Percentiles rank a stretch among this genome's conserved stretches.
phyloP scores from a whole-genome alignment of 2,329 filamentous ascomycete species.

The Ustilaginoidea virens region DNA sequence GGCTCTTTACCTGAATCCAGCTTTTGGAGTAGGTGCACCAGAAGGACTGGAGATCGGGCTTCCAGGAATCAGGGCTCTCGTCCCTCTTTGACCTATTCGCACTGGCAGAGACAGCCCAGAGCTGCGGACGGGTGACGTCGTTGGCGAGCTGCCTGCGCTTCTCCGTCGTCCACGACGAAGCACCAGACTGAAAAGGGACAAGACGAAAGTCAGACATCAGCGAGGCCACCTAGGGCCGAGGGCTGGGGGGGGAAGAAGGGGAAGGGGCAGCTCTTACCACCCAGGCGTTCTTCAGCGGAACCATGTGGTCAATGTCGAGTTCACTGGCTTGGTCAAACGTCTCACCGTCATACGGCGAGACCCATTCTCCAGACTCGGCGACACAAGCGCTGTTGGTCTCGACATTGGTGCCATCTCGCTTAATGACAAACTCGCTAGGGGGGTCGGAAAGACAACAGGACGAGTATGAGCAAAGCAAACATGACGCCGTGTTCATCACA shows the following conservation, averaged over 20 bases:
- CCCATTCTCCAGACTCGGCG: constrained; percentile 52
- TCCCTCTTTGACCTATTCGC: constrained; percentile 66
- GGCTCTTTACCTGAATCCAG: constrained; percentile 66
- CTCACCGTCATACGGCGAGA: constrained; percentile 57
- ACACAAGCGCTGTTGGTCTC: constrained; percentile 42
- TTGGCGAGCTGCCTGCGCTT: constrained; percentile 59
- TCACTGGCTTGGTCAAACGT: constrained; percentile 54
- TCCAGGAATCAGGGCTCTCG: constrained; percentile 58
- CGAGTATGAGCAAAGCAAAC: neutral
- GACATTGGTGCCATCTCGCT: constrained; percentile 56
- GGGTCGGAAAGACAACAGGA: neutral
- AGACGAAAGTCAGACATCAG: neutral
- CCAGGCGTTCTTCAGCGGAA: constrained; percentile 71
- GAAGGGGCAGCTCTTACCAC: constrained; percentile 29
- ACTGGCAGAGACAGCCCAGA: constrained; percentile 64
- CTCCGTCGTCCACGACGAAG: constrained; percentile 53
- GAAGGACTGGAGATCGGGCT: constrained; percentile 52
- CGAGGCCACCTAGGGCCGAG: neutral
- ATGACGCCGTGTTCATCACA: too few relatives aligned
- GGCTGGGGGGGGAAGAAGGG: neutral
- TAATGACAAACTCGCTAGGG: constrained; percentile 48
- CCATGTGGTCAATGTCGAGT: constrained; percentile 72
- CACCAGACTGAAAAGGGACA: constrained; percentile 43
- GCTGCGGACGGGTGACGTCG: constrained; percentile 59
- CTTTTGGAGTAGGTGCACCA: constrained; percentile 65